Evolutionary conservation across 2,329 filamentous ascomycete genomes (phyloP), one percentile per base, ranked within the genome.

Genomic region (Claviceps arundinis): DNA sequence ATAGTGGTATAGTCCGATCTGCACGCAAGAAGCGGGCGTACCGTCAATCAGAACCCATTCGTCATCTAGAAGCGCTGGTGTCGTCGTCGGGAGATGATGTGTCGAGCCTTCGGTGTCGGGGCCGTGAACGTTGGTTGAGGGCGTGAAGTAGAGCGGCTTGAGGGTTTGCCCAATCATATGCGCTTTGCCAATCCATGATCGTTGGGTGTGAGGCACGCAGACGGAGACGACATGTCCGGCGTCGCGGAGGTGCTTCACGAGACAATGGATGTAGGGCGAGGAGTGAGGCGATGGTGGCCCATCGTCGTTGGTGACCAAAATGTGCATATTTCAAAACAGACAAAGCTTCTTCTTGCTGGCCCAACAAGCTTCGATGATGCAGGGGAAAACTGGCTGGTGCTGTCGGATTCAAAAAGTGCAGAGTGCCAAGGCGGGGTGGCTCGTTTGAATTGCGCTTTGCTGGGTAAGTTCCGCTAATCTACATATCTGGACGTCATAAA

Each of bases 111-210:
- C 81, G 50, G 69, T 62, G 50, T 68, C 65, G 30, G 68, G 68
- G 50, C 67, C 67, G 55, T 72, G 67, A 30, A 69, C 63, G 16
- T 65, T 64, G 40, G 64, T 55, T n/a, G 65, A 73, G 14, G 78
- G 78, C 1, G 85, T 85, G 72, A 89, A 95, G 73, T 95, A 95
- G 30, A 80, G 76, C 8, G 89, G 89, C 65, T 84, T 88, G 56
- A 95, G 80, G 9, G 87, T 86, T 66, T 91, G 85, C 52, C 90
- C 90, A 61, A 97, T 89, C 63, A 97, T 87, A 69, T 97, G 93
- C 2, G 93, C 93, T 74, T 98, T 98, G 61, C 90, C 90, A 62
- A 98, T 97, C 93, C 93, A 98, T 52, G 89, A 95, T 56, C 91
- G 83, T 70, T 98, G 93, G 6, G 84, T 84, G 66, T 96, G 81